Conservation (phyloP, 2,329 filamentous ascomycete genomes). For the Aureobasidium vineae region DNA sequence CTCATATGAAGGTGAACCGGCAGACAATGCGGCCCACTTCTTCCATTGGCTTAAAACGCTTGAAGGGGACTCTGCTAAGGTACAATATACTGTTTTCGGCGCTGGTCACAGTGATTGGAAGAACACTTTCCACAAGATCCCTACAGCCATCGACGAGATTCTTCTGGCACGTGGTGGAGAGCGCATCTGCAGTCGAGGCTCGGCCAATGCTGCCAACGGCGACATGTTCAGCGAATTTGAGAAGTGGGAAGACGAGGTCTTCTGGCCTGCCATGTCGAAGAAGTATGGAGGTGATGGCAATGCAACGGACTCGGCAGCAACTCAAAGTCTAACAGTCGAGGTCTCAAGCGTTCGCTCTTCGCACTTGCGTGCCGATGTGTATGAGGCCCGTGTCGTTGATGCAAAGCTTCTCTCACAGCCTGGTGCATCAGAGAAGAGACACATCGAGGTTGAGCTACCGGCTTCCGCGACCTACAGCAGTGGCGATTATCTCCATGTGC, state of each 20-base stretch:
- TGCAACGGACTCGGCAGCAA: constrained; percentile 28
- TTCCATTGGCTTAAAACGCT: constrained; percentile 62
- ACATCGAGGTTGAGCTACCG: constrained; percentile 48
- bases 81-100: constrained; percentile 68
- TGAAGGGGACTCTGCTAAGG: constrained; percentile 50
- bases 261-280: constrained; percentile 54
- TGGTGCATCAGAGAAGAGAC: constrained; percentile 57
- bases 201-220: constrained; percentile 60
- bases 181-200: constrained; percentile 52
- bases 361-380: constrained; percentile 62
- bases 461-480: constrained; percentile 60
- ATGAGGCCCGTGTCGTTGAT: constrained; percentile 59
- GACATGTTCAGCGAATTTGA: constrained; percentile 70
- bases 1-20: constrained; percentile 71
- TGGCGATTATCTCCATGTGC: constrained; percentile 69
- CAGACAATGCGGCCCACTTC: constrained; percentile 69
- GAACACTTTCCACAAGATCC: constrained; percentile 65
- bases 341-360: constrained; percentile 56
- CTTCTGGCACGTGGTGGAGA: constrained; percentile 54
- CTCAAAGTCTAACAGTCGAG: constrained; percentile 50
- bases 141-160: constrained; percentile 59
- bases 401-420: constrained; percentile 53
- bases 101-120: constrained; percentile 61
- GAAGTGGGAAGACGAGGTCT: constrained; percentile 60
- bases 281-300: constrained; percentile 36